Evolutionary conservation across 2,329 filamentous ascomycete genomes (phyloP).

Genomic region (Biscogniauxia marginata): DNA sequence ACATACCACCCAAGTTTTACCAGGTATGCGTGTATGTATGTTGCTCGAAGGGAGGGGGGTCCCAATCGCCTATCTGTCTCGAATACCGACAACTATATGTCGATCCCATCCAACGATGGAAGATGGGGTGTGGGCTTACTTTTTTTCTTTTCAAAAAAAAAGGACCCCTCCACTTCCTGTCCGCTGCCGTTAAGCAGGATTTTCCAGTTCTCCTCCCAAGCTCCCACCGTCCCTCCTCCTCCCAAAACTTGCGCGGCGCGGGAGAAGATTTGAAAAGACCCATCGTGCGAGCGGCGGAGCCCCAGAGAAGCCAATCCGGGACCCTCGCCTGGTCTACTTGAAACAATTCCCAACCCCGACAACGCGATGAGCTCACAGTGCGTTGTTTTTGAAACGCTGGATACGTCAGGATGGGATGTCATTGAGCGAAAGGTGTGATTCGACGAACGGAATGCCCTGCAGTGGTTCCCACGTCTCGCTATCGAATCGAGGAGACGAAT

Average conservation of each 20-base stretch:
- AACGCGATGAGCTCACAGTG: neutral
- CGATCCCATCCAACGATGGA: slow-evolving; percentile 11
- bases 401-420: neutral
- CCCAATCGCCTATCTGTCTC: slow-evolving; percentile 9
- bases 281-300: neutral
- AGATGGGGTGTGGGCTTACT: neutral
- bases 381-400: neutral
- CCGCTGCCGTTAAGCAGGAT: neutral
- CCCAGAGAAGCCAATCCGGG: neutral
- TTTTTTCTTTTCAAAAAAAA: neutral
- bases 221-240: too few relatives aligned
- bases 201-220: neutral
- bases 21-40: too few relatives aligned
- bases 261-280: neutral
- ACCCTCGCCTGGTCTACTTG: neutral
- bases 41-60: neutral
- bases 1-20: neutral
- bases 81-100: slow-evolving; percentile 18
- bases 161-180: neutral
- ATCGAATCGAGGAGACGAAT: neutral
- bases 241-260: neutral
- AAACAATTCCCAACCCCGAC: neutral
- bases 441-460: neutral
- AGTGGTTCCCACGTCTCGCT: neutral
- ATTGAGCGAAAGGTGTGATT: neutral